Conservation (phyloP, 805 yeast species). For the Saturnispora serradocipensis region DNA sequence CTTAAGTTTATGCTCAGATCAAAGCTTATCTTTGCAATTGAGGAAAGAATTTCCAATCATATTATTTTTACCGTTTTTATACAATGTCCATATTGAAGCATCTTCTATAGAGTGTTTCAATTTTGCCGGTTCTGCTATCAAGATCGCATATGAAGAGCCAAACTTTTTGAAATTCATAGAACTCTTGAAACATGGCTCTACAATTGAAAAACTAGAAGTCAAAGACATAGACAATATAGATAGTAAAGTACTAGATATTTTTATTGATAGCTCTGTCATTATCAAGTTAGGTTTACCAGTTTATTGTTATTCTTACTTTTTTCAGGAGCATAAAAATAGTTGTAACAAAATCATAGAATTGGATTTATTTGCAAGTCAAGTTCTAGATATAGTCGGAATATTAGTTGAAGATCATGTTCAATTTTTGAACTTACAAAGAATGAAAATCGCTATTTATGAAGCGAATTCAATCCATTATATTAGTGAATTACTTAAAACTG, state of each 20-base stretch:
- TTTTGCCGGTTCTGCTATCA: background rate
- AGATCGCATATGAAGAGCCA: background rate
- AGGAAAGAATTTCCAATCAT: background rate
- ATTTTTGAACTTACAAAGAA: background rate
- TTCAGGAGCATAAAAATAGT: background rate
- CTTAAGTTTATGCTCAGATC: constrained; percentile 4
- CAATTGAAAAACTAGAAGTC: background rate
- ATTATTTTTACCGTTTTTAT: constrained; percentile 1
- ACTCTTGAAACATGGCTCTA: background rate
- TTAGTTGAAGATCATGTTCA: background rate
- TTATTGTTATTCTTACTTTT: constrained; percentile 1
- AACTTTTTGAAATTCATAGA: background rate
- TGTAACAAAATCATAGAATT: background rate
- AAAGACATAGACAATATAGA: background rate
- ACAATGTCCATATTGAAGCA: background rate
- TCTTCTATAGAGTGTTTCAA: background rate
- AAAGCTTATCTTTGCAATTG: background rate
- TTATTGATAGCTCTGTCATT: background rate
- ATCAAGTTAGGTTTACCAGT: background rate
- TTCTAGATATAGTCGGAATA: background rate
- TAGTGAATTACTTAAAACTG: background rate
- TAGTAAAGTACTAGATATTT: background rate
- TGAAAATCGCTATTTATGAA: background rate
- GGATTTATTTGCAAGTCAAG: background rate
- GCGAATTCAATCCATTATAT: background rate